Conservation (phyloP, 306 rosid species). For the Abrus pulchellus region DNA sequence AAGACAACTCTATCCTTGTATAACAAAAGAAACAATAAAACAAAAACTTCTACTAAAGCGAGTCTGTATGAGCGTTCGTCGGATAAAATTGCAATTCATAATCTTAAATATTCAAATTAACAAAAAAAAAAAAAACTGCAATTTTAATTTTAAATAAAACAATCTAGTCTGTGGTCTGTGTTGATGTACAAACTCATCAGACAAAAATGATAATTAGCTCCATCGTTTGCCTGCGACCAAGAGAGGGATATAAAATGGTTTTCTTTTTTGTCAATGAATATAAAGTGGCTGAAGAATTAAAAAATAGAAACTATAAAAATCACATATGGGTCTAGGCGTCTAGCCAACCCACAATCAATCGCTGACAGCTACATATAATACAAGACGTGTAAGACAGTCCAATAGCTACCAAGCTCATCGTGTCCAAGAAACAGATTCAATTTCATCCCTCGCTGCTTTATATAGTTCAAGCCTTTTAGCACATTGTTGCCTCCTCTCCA, state of each 20-base stretch:
- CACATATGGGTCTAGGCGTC: not conserved
- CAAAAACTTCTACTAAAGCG: not conserved
- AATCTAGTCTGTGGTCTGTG: not conserved
- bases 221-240: not conserved
- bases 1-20: no score
- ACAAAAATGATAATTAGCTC: slow-evolving; percentile 13
- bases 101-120: not conserved
- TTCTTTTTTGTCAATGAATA: not conserved
- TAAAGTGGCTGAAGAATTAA: slow-evolving; percentile 14
- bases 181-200: not conserved
- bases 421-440: slow-evolving; percentile 90
- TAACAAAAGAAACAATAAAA: no score
- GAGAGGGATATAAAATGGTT: slow-evolving; percentile 10
- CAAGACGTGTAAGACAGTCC: slow-evolving; percentile 3
- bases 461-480: slow-evolving; percentile 88
- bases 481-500: slow-evolving; percentile 93
- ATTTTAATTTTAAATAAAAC: slow-evolving; percentile 21
- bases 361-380: slow-evolving; percentile 39
- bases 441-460: slow-evolving; percentile 95
- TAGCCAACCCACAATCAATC: slow-evolving; percentile 32
- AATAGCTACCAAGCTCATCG: slow-evolving; percentile 56
- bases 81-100: not conserved
- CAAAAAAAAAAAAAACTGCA: not conserved
- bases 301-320: slow-evolving; percentile 15
- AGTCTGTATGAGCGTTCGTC: not conserved